Percentiles rank a stretch among this genome's conserved stretches.
These are phyloP conservation scores for Suillus variegatus DNA, from an alignment of 768 basidiomycete species.

Conservation along the genomic window DNA sequence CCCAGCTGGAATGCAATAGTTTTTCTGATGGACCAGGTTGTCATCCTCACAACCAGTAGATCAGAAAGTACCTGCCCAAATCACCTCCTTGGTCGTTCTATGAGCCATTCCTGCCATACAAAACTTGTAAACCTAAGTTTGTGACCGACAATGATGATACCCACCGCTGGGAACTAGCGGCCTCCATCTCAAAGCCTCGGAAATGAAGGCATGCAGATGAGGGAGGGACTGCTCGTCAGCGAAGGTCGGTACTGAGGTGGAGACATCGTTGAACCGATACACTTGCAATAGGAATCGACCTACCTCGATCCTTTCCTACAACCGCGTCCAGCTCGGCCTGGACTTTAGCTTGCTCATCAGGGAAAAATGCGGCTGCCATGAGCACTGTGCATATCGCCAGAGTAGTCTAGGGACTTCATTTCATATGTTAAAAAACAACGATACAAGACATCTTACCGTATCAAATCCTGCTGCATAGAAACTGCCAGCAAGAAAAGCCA, in stretches of 20 bases:
- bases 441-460: neutral
- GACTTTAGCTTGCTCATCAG: constrained; percentile 47
- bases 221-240: neutral
- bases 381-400: neutral
- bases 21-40: neutral
- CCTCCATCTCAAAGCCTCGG: constrained; percentile 1
- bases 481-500: neutral
- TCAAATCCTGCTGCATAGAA: constrained; percentile 2
- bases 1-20: neutral
- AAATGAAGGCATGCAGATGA: neutral
- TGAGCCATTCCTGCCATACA: neutral
- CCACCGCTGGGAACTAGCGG: neutral
- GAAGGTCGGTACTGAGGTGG: neutral
- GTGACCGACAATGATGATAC: neutral
- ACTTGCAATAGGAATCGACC: neutral
- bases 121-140: neutral
- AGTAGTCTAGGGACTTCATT: neutral
- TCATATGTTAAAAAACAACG: neutral
- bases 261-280: constrained; percentile 27
- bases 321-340: constrained; percentile 56
- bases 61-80: neutral
- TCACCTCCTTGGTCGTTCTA: neutral
- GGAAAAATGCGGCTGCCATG: constrained; percentile 17
- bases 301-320: constrained; percentile 20
- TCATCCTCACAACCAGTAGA: neutral